These are phyloP conservation scores for Euphorbia pulcherrima DNA, from an alignment of 345 rosid genomes.

Conservation along the genomic window DNA sequence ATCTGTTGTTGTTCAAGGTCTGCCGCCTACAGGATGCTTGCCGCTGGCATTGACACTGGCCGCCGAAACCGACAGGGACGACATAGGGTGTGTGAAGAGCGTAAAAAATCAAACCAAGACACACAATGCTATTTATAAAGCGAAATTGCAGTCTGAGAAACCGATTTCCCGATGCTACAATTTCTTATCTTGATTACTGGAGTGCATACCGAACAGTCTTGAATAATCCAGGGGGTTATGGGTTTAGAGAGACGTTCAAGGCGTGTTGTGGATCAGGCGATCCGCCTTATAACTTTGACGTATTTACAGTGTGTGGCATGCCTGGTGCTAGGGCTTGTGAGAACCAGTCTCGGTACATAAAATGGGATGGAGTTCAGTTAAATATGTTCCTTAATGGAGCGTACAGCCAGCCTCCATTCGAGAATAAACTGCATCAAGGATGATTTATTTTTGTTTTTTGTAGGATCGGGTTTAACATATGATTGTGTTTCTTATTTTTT, in stretches of 20 bases:
- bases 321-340: slow-evolving; percentile 41
- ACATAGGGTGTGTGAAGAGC: slow-evolving; percentile 69
- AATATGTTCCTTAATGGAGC: slow-evolving; percentile 61
- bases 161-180: slow-evolving; percentile 52
- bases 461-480: too few species aligned
- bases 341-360: slow-evolving; percentile 56
- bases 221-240: slow-evolving; percentile 44
- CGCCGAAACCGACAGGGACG: slow-evolving; percentile 56
- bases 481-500: too few species aligned
- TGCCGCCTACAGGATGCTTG: slow-evolving; percentile 75
- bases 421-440: slow-evolving; percentile 31
- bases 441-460: slow-evolving; percentile 6
- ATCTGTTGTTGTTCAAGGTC: slow-evolving; percentile 69
- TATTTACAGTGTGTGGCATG: slow-evolving; percentile 55
- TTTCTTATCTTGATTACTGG: slow-evolving; percentile 75
- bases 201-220: slow-evolving; percentile 59
- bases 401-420: slow-evolving; percentile 60
- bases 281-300: slow-evolving; percentile 59
- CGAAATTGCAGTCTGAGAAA: slow-evolving; percentile 44
- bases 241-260: slow-evolving; percentile 65
- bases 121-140: slow-evolving; percentile 53
- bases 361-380: slow-evolving; percentile 98
- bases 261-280: slow-evolving; percentile 79
- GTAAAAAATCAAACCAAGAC: slow-evolving; percentile 47
- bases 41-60: slow-evolving; percentile 61